Percentiles rank a stretch among this genome's conserved stretches.
phyloP scores from a whole-genome alignment of 768 basidiomycete species.

The Lentinula lateritia region DNA sequence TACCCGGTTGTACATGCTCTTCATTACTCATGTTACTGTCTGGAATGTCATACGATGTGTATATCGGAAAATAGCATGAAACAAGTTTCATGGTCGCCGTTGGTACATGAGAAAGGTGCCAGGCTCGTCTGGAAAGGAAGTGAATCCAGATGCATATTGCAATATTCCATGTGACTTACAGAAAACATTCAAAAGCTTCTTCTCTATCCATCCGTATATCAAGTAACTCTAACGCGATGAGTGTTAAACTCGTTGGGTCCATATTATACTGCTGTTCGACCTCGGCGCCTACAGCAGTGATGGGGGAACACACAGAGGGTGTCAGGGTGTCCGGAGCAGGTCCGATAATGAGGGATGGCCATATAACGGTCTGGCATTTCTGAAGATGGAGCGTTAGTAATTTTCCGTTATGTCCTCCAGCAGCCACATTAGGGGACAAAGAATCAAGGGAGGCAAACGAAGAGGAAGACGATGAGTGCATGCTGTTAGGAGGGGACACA shows the following conservation, averaged over 20 bases:
- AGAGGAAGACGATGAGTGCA: constrained; percentile 49
- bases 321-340: constrained; percentile 56
- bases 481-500: constrained; percentile 45
- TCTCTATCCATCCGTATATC: constrained; percentile 74
- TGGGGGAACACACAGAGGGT: constrained; percentile 33
- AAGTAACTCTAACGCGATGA: constrained; percentile 64
- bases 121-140: constrained; percentile 55
- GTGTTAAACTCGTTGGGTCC: constrained; percentile 77
- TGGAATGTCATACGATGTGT: constrained; percentile 39
- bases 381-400: constrained; percentile 77
- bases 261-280: constrained; percentile 72
- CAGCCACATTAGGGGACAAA: constrained; percentile 26
- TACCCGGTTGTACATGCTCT: constrained; percentile 43
- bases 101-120: constrained; percentile 73
- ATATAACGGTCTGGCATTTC: constrained; percentile 73
- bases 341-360: constrained; percentile 77
- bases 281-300: constrained; percentile 45
- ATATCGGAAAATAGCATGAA: constrained; percentile 53
- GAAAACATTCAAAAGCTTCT: constrained; percentile 76
- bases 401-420: constrained; percentile 41
- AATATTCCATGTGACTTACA: constrained; percentile 40
- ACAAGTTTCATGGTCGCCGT: constrained; percentile 75
- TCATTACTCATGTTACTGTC: constrained; percentile 14
- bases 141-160: constrained; percentile 2
- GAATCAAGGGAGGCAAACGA: constrained; percentile 79